These are phyloP conservation scores for Pichia californica DNA, from an alignment of 805 yeast genomes.

Conservation along the genomic window DNA sequence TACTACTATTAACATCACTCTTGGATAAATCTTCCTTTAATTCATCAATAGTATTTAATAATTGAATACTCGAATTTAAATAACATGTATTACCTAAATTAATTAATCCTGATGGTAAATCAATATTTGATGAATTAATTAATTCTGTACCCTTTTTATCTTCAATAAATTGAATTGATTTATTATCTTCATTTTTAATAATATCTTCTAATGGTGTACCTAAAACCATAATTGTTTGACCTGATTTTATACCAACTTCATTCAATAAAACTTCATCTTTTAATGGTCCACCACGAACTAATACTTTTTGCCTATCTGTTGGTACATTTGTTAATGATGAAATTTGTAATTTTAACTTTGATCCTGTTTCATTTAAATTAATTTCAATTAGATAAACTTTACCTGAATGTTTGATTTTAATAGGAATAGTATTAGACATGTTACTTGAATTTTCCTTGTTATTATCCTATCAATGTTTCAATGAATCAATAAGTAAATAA, in stretches of 20 bases:
- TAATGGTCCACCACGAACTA: conserved; percentile 85
- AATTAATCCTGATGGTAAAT: conserved; percentile 57
- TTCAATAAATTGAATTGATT: conserved; percentile 56
- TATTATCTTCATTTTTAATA: conserved; percentile 39
- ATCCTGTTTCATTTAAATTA: conserved; percentile 50
- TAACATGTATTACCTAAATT: conserved; percentile 78
- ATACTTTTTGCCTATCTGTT: conserved; percentile 81
- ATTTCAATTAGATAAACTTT: conserved; percentile 54
- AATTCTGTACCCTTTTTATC: conserved; percentile 37
- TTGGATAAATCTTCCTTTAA: conserved; percentile 29
- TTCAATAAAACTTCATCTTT: conserved; percentile 54
- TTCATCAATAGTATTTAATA: conserved; percentile 41
- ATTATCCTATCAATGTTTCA: no score
- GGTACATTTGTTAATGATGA: conserved; percentile 75
- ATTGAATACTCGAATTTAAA: conserved; percentile 64
- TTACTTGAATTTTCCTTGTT: no score
- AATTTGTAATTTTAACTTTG: conserved; percentile 60
- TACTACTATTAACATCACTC: conserved; percentile 8
- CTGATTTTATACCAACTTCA: conserved; percentile 50
- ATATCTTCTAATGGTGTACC: conserved; percentile 78
- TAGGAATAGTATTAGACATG: background rate
- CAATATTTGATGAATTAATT: conserved; percentile 16
- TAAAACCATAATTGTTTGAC: conserved; percentile 74
- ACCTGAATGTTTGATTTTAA: conserved; percentile 59
- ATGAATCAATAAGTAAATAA: no score